These are phyloP conservation scores for Bryoglossum gracile DNA, from an alignment of 495 filamentous ascomycete genomes.

Conservation along the genomic window DNA sequence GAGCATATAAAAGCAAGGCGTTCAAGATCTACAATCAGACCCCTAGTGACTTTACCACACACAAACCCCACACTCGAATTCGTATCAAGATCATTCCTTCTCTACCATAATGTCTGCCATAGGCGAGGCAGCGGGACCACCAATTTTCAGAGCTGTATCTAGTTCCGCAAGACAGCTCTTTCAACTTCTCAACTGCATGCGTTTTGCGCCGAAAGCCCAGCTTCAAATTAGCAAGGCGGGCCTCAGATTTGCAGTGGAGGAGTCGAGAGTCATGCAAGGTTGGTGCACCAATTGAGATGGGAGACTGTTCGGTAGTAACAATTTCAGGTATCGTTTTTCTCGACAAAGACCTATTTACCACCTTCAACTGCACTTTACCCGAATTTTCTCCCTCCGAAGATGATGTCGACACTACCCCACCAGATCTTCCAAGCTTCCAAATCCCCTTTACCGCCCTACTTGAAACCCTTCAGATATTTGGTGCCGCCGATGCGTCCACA, in stretches of 20 bases:
- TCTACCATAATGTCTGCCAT: constrained; percentile 19
- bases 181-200: constrained; percentile 80
- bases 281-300: not conserved
- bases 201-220: constrained; percentile 76
- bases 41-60: constrained; percentile 18
- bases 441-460: constrained; percentile 81
- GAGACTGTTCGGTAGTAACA: constrained; percentile 3
- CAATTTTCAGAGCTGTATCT: constrained; percentile 76
- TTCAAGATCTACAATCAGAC: no score
- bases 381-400: constrained; percentile 29
- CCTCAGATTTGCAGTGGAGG: constrained; percentile 64
- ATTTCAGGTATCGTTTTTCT: constrained; percentile 68
- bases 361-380: constrained; percentile 55
- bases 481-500: constrained; percentile 56
- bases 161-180: constrained; percentile 82
- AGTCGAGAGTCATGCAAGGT: constrained; percentile 44
- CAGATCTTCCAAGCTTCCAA: constrained; percentile 54
- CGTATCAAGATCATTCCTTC: not conserved
- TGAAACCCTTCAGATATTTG: constrained; percentile 92
- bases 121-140: constrained; percentile 31
- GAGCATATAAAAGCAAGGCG: constrained; percentile 23
- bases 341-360: constrained; percentile 78
- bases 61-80: no score
- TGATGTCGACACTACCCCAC: constrained; percentile 26
- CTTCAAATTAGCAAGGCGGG: constrained; percentile 67